Evolutionary conservation across 164 flowering plant genomes (phyloP), one percentile per base, ranked within the genome.

Genomic region (Magnolia sinica): DNA sequence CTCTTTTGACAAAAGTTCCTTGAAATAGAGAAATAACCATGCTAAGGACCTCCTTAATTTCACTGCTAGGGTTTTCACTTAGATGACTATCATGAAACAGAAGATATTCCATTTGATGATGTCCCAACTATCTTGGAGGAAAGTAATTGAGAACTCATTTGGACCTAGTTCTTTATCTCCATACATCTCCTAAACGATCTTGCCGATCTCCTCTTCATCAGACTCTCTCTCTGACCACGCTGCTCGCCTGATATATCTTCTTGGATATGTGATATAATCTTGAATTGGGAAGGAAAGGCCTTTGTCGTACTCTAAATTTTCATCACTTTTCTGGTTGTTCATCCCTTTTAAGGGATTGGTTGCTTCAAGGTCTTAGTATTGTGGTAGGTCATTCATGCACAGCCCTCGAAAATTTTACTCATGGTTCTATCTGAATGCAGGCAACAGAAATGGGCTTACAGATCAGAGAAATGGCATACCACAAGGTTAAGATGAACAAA

Each of bases 401-500:
- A 10, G 18, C 61, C 13, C 18, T 16, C 10, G 61, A 55, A 55
- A 16, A 11, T 16, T 16, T 55, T 11, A 55, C 61, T 55, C 18
- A 16, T 55, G 58, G 73, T 50, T 11, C 2, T 7, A 55, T 24
- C 3, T 58, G 69, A 74, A 23, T 78, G 79, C 89, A 94, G 97
- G 88, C 90, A 71, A 87, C 89, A 20, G 97, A 92, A 1, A 86
- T 88, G 92, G 79, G 88, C 24, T 77, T 93, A 67, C 85, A 87
- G 31, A 83, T 90, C 24, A 83, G 93, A 83, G 99, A 96, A 86
- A 86, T 91, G 93, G 71, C 52, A 16, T 92, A 96, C 85, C 97
- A 92, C 86, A 89, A 82, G 86, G 76, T 86, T 67, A 96, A 92
- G 87, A 75, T 91, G 79, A 91, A 89, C 86, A 96, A 96, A 83